A percentile compares a stretch with the other conserved stretches of the same genome.
phyloP scores from a whole-genome alignment of 2,329 filamentous ascomycete species.

The Trichophyton mentagrophytes region DNA sequence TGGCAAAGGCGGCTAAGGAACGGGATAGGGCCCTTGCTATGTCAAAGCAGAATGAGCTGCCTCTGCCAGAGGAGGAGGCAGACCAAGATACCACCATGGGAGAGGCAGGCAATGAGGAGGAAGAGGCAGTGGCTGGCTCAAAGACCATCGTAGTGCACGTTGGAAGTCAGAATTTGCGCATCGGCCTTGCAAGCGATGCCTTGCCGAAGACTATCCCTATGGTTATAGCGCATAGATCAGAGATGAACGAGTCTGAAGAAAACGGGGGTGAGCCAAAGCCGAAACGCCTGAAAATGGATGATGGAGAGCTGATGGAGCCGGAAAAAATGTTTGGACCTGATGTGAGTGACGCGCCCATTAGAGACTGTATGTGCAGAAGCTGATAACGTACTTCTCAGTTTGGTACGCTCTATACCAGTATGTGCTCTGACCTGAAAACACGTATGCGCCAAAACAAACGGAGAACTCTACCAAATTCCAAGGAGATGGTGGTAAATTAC shows the following conservation, averaged over 20 bases:
- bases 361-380: background rate
- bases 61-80: slow-evolving; percentile 37
- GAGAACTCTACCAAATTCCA: slow-evolving; percentile 91
- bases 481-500: slow-evolving; percentile 88
- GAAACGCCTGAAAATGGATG: slow-evolving; percentile 49
- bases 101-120: slow-evolving; percentile 41
- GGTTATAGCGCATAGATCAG: slow-evolving; percentile 70
- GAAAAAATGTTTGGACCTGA: slow-evolving; percentile 86
- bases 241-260: slow-evolving; percentile 71
- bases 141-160: slow-evolving; percentile 92
- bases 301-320: slow-evolving; percentile 37
- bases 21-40: slow-evolving; percentile 73
- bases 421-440: slow-evolving; percentile 74
- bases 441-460: slow-evolving; percentile 90
- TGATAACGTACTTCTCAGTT: slow-evolving; percentile 31
- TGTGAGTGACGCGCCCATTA: slow-evolving; percentile 36
- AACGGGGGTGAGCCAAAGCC: slow-evolving; percentile 65
- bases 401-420: slow-evolving; percentile 56
- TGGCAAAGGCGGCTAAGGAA: slow-evolving; percentile 77
- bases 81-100: slow-evolving; percentile 45
- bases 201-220: slow-evolving; percentile 89
- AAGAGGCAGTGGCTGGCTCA: slow-evolving; percentile 56
- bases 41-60: slow-evolving; percentile 53
- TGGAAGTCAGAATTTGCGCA: slow-evolving; percentile 86
- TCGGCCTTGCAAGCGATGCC: slow-evolving; percentile 91